These are phyloP conservation scores for Leccinellum rugosiceps DNA, from an alignment of 768 basidiomycete species.

Conservation along the genomic window DNA sequence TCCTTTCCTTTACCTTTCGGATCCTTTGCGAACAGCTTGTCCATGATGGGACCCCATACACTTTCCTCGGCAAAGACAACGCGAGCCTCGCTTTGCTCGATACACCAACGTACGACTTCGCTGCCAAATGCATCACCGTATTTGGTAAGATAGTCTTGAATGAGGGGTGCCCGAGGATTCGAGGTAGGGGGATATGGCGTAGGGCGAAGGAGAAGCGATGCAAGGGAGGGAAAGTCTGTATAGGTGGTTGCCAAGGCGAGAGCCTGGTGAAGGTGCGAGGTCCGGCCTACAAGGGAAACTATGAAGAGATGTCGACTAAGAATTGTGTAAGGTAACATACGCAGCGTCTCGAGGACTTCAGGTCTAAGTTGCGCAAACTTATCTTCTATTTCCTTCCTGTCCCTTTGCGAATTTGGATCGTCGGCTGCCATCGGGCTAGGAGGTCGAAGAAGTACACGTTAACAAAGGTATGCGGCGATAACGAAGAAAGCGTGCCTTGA, in stretches of 20 bases:
- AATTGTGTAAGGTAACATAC: constrained; percentile 42
- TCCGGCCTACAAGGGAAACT: constrained; percentile 45
- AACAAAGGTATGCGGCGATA: neutral
- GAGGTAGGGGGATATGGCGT: constrained; percentile 58
- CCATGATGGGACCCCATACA: constrained; percentile 58
- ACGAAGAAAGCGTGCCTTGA: constrained; percentile 40
- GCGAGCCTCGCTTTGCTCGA: constrained; percentile 83
- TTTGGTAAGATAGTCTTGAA: constrained; percentile 69
- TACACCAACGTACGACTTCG: constrained; percentile 92
- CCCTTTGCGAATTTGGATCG: constrained; percentile 49
- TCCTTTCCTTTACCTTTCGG: constrained; percentile 25
- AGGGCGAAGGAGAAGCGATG: constrained; percentile 73
- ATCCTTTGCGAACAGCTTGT: constrained; percentile 55
- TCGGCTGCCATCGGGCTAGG: constrained; percentile 45
- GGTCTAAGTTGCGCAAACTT: constrained; percentile 72
- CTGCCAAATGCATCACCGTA: constrained; percentile 83
- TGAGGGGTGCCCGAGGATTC: constrained; percentile 60
- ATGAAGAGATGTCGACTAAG: neutral
- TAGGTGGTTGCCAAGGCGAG: constrained; percentile 85
- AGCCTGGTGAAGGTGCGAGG: constrained; percentile 64
- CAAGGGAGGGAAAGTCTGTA: constrained; percentile 82
- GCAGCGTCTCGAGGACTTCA: constrained; percentile 73
- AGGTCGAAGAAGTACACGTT: neutral
- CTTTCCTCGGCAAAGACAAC: constrained; percentile 78
- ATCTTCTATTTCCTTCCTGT: constrained; percentile 57